phyloP scores from a whole-genome alignment of 2,329 filamentous ascomycete species.

The Colletotrichum sp. region DNA sequence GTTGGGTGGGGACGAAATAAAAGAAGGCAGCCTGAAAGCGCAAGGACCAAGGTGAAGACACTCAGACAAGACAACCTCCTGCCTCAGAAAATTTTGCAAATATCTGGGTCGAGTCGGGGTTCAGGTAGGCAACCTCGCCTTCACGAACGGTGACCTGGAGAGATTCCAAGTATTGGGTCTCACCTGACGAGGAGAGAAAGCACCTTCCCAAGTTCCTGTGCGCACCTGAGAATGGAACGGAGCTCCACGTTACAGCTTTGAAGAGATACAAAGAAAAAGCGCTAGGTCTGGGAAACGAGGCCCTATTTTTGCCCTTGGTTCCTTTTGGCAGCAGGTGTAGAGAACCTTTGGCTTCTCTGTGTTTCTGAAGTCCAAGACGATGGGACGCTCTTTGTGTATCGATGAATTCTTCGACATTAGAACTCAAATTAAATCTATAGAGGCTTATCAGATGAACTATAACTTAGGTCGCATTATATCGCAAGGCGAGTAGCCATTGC shows the following conservation, averaged over 20 bases:
- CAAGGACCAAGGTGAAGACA: not conserved
- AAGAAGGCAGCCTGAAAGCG: not conserved
- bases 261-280: not conserved
- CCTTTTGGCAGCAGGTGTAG: not conserved
- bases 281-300: not conserved
- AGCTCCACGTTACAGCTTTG: not conserved
- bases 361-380: not conserved
- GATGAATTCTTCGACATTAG: not conserved
- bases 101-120: not conserved
- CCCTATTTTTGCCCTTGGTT: not conserved
- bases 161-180: not conserved
- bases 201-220: not conserved
- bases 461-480: accelerated
- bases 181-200: not conserved
- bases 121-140: not conserved
- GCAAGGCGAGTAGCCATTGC: no score
- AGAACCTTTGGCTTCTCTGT: not conserved
- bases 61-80: not conserved
- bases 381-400: not conserved
- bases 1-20: not conserved
- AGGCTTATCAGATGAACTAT: not conserved
- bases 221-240: not conserved
- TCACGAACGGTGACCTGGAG: not conserved
- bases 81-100: not conserved
- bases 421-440: accelerated